A percentile compares a stretch with the other conserved stretches of the same genome.
phyloP scores from a whole-genome alignment of 352 stramenopile genomes.

The Globisporangium iwayamae region DNA sequence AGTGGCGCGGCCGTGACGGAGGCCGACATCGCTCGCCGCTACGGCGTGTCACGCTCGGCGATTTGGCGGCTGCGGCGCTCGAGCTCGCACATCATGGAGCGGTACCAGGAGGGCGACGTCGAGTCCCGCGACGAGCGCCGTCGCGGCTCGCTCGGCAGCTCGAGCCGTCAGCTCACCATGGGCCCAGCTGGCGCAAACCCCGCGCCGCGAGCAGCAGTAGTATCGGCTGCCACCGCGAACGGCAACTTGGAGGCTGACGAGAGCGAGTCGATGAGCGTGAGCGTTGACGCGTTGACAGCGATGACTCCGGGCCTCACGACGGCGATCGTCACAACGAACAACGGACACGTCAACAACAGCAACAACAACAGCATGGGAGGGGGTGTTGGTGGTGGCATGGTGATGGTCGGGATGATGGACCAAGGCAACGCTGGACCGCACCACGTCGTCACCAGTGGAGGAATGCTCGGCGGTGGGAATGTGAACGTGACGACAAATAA shows the following conservation, averaged over 20 bases:
- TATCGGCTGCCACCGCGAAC: not conserved
- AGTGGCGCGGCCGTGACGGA: conserved; percentile 34
- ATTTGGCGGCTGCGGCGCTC: conserved; percentile 39
- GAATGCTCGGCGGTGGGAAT: not conserved
- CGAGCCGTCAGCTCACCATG: not conserved
- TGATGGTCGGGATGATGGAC: conserved; percentile 2
- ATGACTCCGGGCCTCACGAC: conserved; percentile 8
- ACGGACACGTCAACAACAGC: not conserved
- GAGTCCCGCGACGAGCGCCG: conserved; percentile 38
- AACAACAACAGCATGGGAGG: not conserved
- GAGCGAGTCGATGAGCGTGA: not conserved
- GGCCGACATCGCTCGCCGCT: conserved; percentile 38
- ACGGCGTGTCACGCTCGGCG: conserved; percentile 42
- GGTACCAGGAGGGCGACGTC: conserved; percentile 38
- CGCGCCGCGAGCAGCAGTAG: not conserved
- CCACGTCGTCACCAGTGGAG: not conserved
- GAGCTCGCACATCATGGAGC: conserved; percentile 37
- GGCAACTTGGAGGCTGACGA: conserved; percentile 1
- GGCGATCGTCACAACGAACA: conserved; percentile 2
- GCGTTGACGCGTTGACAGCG: conserved; percentile 1
- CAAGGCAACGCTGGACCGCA: not conserved
- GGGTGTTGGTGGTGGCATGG: not conserved
- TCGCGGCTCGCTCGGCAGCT: conserved; percentile 19
- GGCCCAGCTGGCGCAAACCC: not conserved
- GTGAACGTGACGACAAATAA: not conserved